Evolutionary conservation across 2,329 filamentous ascomycete genomes (phyloP), one percentile per base, ranked within the genome.

Genomic region (Emericellopsis cladophorae): DNA sequence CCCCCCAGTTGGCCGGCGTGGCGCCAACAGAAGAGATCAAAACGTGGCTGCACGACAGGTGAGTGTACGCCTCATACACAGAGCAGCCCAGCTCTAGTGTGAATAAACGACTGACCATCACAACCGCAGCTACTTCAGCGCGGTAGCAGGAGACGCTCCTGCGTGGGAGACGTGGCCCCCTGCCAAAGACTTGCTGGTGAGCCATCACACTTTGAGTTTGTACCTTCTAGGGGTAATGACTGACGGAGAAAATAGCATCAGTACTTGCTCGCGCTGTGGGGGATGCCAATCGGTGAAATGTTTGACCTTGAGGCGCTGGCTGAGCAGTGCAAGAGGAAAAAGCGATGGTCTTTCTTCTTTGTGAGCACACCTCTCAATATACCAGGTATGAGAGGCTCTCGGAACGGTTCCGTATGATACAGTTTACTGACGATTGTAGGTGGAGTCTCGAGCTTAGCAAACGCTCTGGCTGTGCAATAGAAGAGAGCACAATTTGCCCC

Each of bases 291-390:
- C 32, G 52, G 55, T 5, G 51, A 56, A 41, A 36, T 53, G 5
- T 57, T 51, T 46, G 48, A 54, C 36, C 36, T 55, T n/a, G 54
- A 55, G 21, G 42, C 41, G 31, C 42, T 56, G 38, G 45, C 52
- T 5, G 43, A 39, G 23, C 12, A 35, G 16, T 52, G 46, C 36
- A 31, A 42, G 36, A 37, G 42, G 37, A 15, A 44, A 16, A 36
- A 43, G 32, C 40, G 41, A n/a, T 51, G 46, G 44, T 42, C 40
- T 5, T 52, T 52, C 40, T 47, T 52, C 23, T 31, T 52, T 6
- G 45, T 48, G 3, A 41, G 37, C 31, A 40, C 42, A 23, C 49
- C 49, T 3, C 36, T 51, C 23, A 49, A 56, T 22, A 7, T 37
- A 21, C 36, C 36, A 3, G 36, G 38, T 29, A 29, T 9, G 26